Evolutionary conservation across 2,329 filamentous ascomycete species (phyloP).

Genomic region (Talaromyces sp.): DNA sequence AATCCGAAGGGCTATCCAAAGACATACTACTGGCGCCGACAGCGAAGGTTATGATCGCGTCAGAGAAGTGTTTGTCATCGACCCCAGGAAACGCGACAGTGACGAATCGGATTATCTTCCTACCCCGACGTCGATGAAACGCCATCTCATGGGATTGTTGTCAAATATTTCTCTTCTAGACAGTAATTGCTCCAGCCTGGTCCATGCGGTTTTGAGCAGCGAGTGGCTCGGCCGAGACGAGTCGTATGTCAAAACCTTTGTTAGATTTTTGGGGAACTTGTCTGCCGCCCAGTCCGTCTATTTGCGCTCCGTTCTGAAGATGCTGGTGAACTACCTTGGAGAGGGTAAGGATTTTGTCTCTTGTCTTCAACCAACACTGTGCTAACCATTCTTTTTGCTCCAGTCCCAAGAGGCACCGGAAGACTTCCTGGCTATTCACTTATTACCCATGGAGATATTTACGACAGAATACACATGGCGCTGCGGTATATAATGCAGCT

Average conservation of each 20-base stretch:
- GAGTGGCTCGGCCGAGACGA: constrained; percentile 61
- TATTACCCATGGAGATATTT: constrained; percentile 62
- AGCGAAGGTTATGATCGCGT: constrained; percentile 55
- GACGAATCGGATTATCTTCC: constrained; percentile 42
- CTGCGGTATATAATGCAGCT: constrained; percentile 73
- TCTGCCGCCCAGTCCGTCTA: constrained; percentile 80
- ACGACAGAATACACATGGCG: constrained; percentile 69
- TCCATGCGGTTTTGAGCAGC: constrained; percentile 54
- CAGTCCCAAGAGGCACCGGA: constrained; percentile 52
- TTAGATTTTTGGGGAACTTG: constrained; percentile 57
- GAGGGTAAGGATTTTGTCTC: constrained; percentile 45
- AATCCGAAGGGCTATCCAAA: constrained; percentile 54
- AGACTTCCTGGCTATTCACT: constrained; percentile 51
- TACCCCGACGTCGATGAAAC: constrained; percentile 49
- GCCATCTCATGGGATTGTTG: constrained; percentile 57
- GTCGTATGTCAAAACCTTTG: constrained; percentile 53
- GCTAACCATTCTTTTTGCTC: background rate
- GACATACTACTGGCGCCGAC: constrained; percentile 48
- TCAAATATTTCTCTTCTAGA: constrained; percentile 54
- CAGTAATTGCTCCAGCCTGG: constrained; percentile 54
- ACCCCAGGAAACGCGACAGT: constrained; percentile 38
- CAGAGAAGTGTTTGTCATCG: constrained; percentile 48
- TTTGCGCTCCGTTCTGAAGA: constrained; percentile 67
- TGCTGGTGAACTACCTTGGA: constrained; percentile 75
- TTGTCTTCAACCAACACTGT: background rate